Evolutionary conservation across 805 yeast genomes (phyloP).

Genomic region (Metschnikowia dekortorum): DNA sequence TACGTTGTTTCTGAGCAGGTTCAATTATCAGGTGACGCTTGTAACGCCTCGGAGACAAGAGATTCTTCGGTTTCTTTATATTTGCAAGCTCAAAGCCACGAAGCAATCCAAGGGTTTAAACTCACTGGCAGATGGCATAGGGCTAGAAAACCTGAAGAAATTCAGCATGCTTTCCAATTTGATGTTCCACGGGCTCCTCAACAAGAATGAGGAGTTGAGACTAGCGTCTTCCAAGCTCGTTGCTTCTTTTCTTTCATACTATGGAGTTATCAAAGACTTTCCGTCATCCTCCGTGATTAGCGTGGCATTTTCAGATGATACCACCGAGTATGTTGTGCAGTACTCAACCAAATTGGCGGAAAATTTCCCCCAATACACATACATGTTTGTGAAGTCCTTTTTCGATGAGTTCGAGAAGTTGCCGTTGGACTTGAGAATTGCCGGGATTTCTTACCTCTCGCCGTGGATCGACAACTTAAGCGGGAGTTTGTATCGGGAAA

Average conservation of each 20-base stretch:
- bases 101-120: slow-evolving; percentile 25
- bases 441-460: slow-evolving; percentile 49
- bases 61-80: slow-evolving; percentile 66
- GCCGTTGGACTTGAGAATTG: slow-evolving; percentile 29
- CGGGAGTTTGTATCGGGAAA: slow-evolving; percentile 53
- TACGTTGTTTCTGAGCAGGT: slow-evolving; percentile 26
- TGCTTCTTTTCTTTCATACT: slow-evolving; percentile 56
- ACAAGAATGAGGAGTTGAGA: slow-evolving; percentile 54
- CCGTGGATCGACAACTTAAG: slow-evolving; percentile 76
- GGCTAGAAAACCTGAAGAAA: slow-evolving; percentile 35
- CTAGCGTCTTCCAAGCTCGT: slow-evolving; percentile 59
- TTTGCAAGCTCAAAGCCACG: slow-evolving; percentile 53
- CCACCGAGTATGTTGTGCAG: slow-evolving; percentile 54
- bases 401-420: slow-evolving; percentile 40
- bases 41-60: slow-evolving; percentile 43
- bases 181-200: slow-evolving; percentile 64
- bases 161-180: slow-evolving; percentile 62
- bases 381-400: slow-evolving; percentile 53
- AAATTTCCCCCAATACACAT: slow-evolving; percentile 55
- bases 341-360: slow-evolving; percentile 55
- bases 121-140: slow-evolving; percentile 41
- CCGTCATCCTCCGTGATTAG: slow-evolving; percentile 50
- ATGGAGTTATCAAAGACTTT: slow-evolving; percentile 45
- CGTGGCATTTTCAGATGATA: slow-evolving; percentile 64
- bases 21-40: slow-evolving; percentile 24